phyloP scores from a whole-genome alignment of 2,329 filamentous ascomycete species.

The Akanthomyces muscarius region DNA sequence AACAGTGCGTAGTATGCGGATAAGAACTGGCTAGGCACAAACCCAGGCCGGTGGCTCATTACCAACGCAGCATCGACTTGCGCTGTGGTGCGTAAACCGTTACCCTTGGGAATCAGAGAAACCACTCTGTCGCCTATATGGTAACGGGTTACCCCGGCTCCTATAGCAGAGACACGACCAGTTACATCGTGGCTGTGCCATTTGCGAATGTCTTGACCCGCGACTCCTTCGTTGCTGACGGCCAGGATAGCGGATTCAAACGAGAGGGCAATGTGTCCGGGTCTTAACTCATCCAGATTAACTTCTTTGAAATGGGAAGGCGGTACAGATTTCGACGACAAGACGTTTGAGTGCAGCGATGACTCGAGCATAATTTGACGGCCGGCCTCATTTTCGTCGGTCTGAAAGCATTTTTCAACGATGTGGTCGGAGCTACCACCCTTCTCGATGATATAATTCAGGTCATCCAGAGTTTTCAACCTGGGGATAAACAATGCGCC shows the following conservation, averaged over 20 bases:
- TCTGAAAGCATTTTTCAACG: constrained; percentile 23
- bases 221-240: constrained; percentile 5
- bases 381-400: neutral
- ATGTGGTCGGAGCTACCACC: constrained; percentile 16
- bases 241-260: constrained; percentile 35
- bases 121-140: constrained; percentile 39
- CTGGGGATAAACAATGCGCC: constrained; percentile 42
- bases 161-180: constrained; percentile 35
- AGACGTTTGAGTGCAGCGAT: neutral
- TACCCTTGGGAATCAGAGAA: constrained; percentile 32
- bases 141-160: constrained; percentile 31
- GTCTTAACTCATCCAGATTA: constrained; percentile 20
- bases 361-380: neutral
- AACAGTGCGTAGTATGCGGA: constrained; percentile 42
- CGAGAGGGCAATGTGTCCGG: constrained; percentile 38
- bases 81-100: constrained; percentile 32
- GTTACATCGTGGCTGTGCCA: constrained; percentile 32
- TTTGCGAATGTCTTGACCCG: neutral
- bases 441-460: constrained; percentile 46
- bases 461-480: constrained; percentile 33
- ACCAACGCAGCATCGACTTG: constrained; percentile 36
- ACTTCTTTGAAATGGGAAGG: neutral
- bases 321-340: neutral
- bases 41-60: constrained; percentile 23
- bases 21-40: constrained; percentile 36